phyloP scores from a whole-genome alignment of 495 filamentous ascomycete genomes.

The Penicillium daleae region DNA sequence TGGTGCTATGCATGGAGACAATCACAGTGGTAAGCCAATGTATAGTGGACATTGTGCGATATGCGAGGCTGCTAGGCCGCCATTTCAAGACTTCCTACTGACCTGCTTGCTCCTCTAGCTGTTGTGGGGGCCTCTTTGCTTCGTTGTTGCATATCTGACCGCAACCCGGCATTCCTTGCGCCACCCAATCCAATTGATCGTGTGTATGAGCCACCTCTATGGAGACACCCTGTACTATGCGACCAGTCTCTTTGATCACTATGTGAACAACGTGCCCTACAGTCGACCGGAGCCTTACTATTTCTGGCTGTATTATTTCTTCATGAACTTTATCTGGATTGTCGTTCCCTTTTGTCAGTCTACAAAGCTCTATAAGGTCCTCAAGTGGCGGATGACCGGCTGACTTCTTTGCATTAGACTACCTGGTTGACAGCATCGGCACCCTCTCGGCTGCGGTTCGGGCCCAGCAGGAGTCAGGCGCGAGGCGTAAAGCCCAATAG shows the following conservation, averaged over 20 bases:
- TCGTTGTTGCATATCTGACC: constrained; percentile 65
- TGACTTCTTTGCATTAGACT: constrained; percentile 43
- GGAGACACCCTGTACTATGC: constrained; percentile 85
- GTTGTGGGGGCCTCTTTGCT: constrained; percentile 82
- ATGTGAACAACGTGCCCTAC: constrained; percentile 58
- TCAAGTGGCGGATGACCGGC: constrained; percentile 4
- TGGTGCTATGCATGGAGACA: constrained; percentile 83
- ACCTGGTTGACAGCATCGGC: constrained; percentile 54
- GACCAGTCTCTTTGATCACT: constrained; percentile 73
- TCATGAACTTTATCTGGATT: constrained; percentile 88
- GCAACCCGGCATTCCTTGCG: constrained; percentile 61
- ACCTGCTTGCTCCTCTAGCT: constrained; percentile 43
- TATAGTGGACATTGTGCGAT: background rate
- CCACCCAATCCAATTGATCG: constrained; percentile 71
- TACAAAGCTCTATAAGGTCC: background rate
- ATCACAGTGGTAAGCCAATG: constrained; percentile 70
- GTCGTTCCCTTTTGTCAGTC: constrained; percentile 67
- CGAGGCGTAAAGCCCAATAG: constrained; percentile 40
- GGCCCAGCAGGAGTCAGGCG: constrained; percentile 42
- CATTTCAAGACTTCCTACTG: constrained; percentile 12
- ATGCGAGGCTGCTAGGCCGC: background rate
- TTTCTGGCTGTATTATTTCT: constrained; percentile 86
- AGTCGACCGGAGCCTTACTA: constrained; percentile 79
- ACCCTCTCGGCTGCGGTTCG: constrained; percentile 52
- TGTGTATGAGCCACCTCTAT: constrained; percentile 82